A percentile compares a stretch with the other conserved stretches of the same genome.
Conservation (phyloP, 768 basidiomycete species). For the Hydnomerulius pinastri region DNA sequence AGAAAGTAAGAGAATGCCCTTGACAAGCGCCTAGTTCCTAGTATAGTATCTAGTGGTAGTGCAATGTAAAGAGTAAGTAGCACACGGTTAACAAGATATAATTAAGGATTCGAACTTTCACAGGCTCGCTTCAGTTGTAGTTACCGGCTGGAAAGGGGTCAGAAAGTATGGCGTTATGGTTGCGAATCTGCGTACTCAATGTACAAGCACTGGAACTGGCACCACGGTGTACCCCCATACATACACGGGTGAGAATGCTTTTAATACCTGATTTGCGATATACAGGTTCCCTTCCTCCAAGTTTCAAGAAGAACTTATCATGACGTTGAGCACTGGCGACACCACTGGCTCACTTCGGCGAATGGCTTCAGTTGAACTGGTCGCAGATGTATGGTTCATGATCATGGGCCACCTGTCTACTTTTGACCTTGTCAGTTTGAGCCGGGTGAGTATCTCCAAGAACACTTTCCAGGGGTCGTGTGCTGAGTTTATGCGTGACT, state of each 20-base stretch:
- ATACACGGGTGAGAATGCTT: slow-evolving; percentile 11
- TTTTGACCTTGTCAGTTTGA: slow-evolving; percentile 23
- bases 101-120: neutral
- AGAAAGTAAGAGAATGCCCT: neutral
- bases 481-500: neutral
- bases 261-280: neutral
- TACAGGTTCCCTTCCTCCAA: neutral
- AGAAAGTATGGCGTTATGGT: slow-evolving; percentile 22
- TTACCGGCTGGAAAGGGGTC: slow-evolving; percentile 2
- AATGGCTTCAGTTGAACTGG: slow-evolving; percentile 19
- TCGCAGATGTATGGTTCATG: slow-evolving; percentile 30
- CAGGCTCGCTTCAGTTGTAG: slow-evolving; percentile 14
- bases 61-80: too few relatives aligned
- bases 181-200: slow-evolving; percentile 13
- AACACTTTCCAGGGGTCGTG: too few relatives aligned
- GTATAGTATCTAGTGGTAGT: too few relatives aligned
- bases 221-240: too few relatives aligned
- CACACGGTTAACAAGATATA: too few relatives aligned
- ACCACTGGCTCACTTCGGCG: too few relatives aligned
- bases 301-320: neutral
- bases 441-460: slow-evolving; percentile 23
- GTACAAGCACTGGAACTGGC: slow-evolving; percentile 3
- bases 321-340: too few relatives aligned
- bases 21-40: too few relatives aligned
- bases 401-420: slow-evolving; percentile 31